Conservation (phyloP, 768 basidiomycete genomes). For the Leccinum aurantiacum region DNA sequence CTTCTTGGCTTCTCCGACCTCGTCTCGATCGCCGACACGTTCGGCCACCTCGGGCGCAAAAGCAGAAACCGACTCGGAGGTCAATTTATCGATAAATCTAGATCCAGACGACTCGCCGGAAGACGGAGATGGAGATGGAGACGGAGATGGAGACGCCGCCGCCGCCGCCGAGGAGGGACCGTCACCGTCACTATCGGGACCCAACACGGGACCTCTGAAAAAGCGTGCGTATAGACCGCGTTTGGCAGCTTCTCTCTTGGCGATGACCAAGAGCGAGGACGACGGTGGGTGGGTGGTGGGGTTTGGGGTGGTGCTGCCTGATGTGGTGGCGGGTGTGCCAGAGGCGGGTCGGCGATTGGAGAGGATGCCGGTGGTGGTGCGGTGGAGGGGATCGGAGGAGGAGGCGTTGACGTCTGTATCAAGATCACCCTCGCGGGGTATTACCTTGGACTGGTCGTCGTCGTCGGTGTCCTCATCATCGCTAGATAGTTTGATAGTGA, state of each 20-base stretch:
- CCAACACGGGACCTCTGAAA: constrained; percentile 72
- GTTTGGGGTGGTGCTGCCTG: constrained; percentile 44
- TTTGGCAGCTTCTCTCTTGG: constrained; percentile 79
- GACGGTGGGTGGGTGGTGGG: constrained; percentile 21
- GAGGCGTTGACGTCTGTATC: neutral
- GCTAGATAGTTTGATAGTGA: constrained; percentile 64
- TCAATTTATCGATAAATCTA: neutral
- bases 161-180: no score
- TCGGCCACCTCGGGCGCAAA: neutral
- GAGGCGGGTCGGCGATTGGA: constrained; percentile 63
- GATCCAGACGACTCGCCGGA: neutral
- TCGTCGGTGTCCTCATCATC: constrained; percentile 50
- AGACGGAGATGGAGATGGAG: neutral
- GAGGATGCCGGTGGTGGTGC: constrained; percentile 74
- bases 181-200: constrained; percentile 38
- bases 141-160: neutral
- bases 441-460: constrained; percentile 27
- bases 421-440: neutral
- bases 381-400: constrained; percentile 35
- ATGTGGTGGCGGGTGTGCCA: constrained; percentile 48
- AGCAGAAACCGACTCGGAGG: neutral
- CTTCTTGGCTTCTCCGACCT: neutral
- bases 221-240: constrained; percentile 77
- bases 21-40: neutral
- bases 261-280: constrained; percentile 52